Conservation (phyloP, 148 eudicot genomes). For the Salicornia ramosissima region DNA sequence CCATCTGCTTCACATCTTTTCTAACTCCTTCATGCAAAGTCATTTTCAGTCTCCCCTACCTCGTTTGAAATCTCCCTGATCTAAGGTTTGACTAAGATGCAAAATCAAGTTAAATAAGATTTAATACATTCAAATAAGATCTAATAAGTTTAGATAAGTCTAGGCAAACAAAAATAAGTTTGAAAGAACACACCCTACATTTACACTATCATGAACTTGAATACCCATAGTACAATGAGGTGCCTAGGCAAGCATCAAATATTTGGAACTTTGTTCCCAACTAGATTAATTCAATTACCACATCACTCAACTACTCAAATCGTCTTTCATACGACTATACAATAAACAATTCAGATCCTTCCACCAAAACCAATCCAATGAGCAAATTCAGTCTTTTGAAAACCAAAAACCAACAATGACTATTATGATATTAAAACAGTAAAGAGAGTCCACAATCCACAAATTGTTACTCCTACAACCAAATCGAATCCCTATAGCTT, state of each 20-base stretch:
- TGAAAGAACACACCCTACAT: too few relatives aligned
- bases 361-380: background rate
- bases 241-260: background rate
- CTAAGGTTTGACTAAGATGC: too few relatives aligned
- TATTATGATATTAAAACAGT: background rate
- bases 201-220: background rate
- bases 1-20: too few relatives aligned
- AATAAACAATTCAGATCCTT: background rate
- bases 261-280: background rate
- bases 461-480: background rate
- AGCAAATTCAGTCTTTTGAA: background rate
- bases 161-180: too few relatives aligned
- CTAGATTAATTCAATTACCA: background rate
- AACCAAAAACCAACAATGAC: background rate
- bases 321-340: background rate
- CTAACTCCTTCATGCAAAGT: too few relatives aligned
- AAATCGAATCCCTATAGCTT: background rate
- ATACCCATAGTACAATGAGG: background rate
- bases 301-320: background rate
- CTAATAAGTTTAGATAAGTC: too few relatives aligned
- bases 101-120: too few relatives aligned
- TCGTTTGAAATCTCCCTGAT: too few relatives aligned
- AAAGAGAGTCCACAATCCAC: too few relatives aligned
- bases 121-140: too few relatives aligned
- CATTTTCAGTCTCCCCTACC: too few relatives aligned